These are phyloP conservation scores for Fragaria iinumae DNA, from an alignment of 306 rosid species.

Conservation along the genomic window DNA sequence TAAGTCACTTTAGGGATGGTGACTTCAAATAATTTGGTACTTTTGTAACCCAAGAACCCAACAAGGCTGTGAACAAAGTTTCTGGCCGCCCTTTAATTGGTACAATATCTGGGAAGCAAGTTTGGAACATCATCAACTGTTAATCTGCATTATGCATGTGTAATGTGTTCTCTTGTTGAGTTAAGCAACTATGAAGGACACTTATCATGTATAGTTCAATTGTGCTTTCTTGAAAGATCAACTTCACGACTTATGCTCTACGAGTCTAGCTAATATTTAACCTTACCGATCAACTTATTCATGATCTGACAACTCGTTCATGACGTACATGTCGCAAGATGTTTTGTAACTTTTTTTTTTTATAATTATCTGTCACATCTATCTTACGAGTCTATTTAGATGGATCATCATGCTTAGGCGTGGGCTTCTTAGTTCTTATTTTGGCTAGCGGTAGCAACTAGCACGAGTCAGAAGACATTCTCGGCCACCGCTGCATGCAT, in stretches of 20 bases:
- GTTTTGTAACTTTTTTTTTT: no score
- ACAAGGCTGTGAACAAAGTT: background rate
- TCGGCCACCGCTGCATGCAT: background rate
- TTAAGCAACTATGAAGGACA: background rate
- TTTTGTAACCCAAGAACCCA: slow-evolving; percentile 17
- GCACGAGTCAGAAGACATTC: background rate
- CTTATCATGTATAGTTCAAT: background rate
- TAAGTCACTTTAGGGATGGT: slow-evolving; percentile 18
- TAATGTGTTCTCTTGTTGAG: background rate
- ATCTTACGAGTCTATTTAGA: no score
- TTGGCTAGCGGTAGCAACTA: no score
- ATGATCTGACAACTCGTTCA: no score
- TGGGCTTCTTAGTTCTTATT: no score
- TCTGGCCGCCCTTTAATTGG: slow-evolving; percentile 12
- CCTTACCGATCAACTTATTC: no score
- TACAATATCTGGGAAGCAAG: slow-evolving; percentile 11
- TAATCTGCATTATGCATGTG: background rate
- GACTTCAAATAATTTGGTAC: slow-evolving; percentile 23
- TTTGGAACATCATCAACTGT: background rate
- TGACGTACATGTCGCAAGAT: no score
- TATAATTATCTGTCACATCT: no score
- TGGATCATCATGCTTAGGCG: no score
- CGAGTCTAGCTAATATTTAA: no score
- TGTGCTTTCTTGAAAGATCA: no score
- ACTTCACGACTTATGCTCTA: no score